Evolutionary conservation across 305 asterid species (phyloP), one percentile per base, ranked within the genome.

Genomic region (Solanum chacoense): DNA sequence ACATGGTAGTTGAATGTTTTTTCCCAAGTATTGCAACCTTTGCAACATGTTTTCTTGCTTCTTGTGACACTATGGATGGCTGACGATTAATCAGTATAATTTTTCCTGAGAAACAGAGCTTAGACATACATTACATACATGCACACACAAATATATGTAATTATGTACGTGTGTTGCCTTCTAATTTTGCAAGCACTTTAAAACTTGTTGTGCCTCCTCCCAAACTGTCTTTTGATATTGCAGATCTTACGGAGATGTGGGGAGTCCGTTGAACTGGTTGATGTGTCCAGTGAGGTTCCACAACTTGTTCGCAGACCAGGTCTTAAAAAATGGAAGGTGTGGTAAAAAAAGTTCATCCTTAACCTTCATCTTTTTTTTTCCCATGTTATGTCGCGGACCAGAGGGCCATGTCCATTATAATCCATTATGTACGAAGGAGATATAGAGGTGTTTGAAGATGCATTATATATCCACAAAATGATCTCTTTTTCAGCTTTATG

Each of bases 251-350:
- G 98, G 91, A 95, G 98, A 89, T 95, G 98, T 91, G 94, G 92
- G 87, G 99, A 93, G 88, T 88, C 98, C 63, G 89, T 97, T 88
- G 98, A 95, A 91, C 98, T 97, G 6, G 78, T 97, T 89, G 98
- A 97, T 88, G 98, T 94, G 90, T 96, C 99, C 84, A 87, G 89
- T 88, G 96, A 95, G 92, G 95, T 96, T 93, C 98, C 98, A 37
- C 94, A 94, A 92, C 98, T 97, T 91, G 93, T 92, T 88, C 95
- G 98, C 90, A 93, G 99, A 89, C 99, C 96, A 88, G 99, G 99
- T 89, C 92, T 97, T 71, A 96, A 96, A 92, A 93, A 88, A 90
- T 97, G 99, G 99, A 97, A 94, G 97, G 99, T 87, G 92, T 87
- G 59, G 74, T 85, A 38, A 29, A 72, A 34, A 2, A 37, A 1